Evolutionary conservation across 2,329 filamentous ascomycete genomes (phyloP), one percentile per base, ranked within the genome.

Genomic region (Verticillium dahliae): DNA sequence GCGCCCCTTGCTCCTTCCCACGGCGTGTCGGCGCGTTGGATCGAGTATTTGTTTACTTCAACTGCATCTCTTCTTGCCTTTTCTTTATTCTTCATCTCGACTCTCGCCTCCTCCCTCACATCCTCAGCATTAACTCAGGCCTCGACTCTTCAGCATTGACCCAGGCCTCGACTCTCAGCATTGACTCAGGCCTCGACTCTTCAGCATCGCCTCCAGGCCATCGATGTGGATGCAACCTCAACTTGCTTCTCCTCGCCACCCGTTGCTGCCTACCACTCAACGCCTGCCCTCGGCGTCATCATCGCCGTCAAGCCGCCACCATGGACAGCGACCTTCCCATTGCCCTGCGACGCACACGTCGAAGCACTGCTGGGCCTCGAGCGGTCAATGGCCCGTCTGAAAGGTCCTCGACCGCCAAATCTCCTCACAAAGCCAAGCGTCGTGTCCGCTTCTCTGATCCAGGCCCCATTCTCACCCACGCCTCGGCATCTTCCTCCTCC

Each of bases 371-470:
- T 10, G 67, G 67, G 18, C 65, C 62, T 60, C 66, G 54, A 33
- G 57, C 66, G 61, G 45, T 63, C 31, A 18, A 33, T 33, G n/a
- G 14, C 14, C 22, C 31, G 33, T 11, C 64, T 33, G 64, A 66
- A 31, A 58, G 65, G 41, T 62, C 63, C 18, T 61, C 65, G 15
- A 58, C 27, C 52, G 50, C 38, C 63, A 61, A 61, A 27, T 66
- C 63, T 18, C 65, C 63, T 1, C 61, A 38, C 14, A 64, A 62
- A 9, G 60, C 56, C 4, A 82, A 78, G 67, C 83, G 81, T 65
- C 76, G 76, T 61, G 83, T 86, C 27, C 81, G 85, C 41, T 86
- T 87, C 72, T 87, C 85, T 0, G 84, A 87, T 50, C 83, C 83
- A 9, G 83, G 81, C 0, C 75, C 76, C 1, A 64, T 62, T 39